phyloP scores from a whole-genome alignment of 257 asterid species.

The Ajuga chamaepitys region DNA sequence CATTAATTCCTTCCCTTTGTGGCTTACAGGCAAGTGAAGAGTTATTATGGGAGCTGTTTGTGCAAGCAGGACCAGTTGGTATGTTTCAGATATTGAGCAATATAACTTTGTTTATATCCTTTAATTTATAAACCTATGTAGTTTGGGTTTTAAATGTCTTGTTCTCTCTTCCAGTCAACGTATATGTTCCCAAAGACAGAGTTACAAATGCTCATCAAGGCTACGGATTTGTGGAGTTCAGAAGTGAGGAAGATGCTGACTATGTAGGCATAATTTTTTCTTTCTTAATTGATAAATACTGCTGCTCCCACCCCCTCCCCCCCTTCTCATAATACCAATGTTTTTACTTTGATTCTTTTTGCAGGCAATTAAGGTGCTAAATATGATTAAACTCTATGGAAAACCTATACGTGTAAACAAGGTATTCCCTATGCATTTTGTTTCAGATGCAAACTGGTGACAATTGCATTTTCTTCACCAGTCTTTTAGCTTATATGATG shows the following conservation, averaged over 20 bases:
- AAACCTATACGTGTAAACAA: slow-evolving; percentile 89
- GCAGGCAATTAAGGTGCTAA: slow-evolving; percentile 91
- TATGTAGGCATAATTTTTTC: slow-evolving; percentile 43
- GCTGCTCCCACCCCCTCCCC: not conserved
- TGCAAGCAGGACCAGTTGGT: slow-evolving; percentile 99
- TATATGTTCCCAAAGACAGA: slow-evolving; percentile 95
- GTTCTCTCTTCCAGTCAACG: slow-evolving; percentile 51
- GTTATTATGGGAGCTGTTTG: slow-evolving; percentile 86
- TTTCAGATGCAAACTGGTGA: not conserved
- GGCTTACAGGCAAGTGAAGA: slow-evolving; percentile 72
- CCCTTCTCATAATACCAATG: not conserved
- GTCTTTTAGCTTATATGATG: not conserved
- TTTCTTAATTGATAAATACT: not conserved
- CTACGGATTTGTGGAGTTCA: slow-evolving; percentile 90
- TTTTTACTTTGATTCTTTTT: slow-evolving; percentile 15
- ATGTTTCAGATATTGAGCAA: slow-evolving; percentile 16
- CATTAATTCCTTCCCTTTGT: not conserved
- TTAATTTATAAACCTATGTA: not conserved
- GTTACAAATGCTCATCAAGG: slow-evolving; percentile 95
- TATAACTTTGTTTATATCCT: not conserved
- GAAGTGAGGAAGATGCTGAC: slow-evolving; percentile 98
- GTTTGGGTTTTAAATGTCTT: slow-evolving; percentile 4
- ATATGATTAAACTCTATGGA: slow-evolving; percentile 86
- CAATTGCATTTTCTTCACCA: not conserved
- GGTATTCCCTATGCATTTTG: slow-evolving; percentile 33